phyloP scores from a whole-genome alignment of 352 stramenopile species.

The Globisporangium recalcitrans region DNA sequence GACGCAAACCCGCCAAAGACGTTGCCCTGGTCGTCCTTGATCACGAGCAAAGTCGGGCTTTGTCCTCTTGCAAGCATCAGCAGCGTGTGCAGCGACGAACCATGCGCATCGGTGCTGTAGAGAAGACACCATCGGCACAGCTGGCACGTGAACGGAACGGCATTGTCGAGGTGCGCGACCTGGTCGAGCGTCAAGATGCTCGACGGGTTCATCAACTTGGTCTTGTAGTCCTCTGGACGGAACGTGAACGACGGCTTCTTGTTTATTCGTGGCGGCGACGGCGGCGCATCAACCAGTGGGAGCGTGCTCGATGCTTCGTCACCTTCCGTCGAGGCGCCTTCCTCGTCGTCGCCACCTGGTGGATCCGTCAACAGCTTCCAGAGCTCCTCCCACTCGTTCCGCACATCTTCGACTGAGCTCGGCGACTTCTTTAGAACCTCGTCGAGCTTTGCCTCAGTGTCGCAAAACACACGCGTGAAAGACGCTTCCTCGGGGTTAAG shows the following conservation, averaged over 20 bases:
- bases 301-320: slow-evolving; percentile 20
- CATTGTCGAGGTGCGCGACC: slow-evolving; percentile 62
- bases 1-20: slow-evolving; percentile 83
- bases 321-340: slow-evolving; percentile 26
- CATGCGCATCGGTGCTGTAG: slow-evolving; percentile 73
- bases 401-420: slow-evolving; percentile 56
- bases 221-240: slow-evolving; percentile 57
- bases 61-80: slow-evolving; percentile 65
- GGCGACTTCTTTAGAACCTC: slow-evolving; percentile 63
- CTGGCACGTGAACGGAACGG: slow-evolving; percentile 71
- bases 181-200: slow-evolving; percentile 70
- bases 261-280: slow-evolving; percentile 34
- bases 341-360: slow-evolving; percentile 20
- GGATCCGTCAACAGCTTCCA: slow-evolving; percentile 25
- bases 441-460: slow-evolving; percentile 60
- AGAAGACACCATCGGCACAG: slow-evolving; percentile 78
- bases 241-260: slow-evolving; percentile 56
- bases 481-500: slow-evolving; percentile 58
- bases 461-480: slow-evolving; percentile 77
- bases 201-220: slow-evolving; percentile 70
- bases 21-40: slow-evolving; percentile 70
- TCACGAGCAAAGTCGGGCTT: slow-evolving; percentile 70
- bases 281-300: slow-evolving; percentile 12
- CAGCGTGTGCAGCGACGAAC: slow-evolving; percentile 72
- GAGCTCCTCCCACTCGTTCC: slow-evolving; percentile 56